These are phyloP conservation scores for Camellia granthamiana DNA, from an alignment of 148 eudicot species.

Conservation along the genomic window DNA sequence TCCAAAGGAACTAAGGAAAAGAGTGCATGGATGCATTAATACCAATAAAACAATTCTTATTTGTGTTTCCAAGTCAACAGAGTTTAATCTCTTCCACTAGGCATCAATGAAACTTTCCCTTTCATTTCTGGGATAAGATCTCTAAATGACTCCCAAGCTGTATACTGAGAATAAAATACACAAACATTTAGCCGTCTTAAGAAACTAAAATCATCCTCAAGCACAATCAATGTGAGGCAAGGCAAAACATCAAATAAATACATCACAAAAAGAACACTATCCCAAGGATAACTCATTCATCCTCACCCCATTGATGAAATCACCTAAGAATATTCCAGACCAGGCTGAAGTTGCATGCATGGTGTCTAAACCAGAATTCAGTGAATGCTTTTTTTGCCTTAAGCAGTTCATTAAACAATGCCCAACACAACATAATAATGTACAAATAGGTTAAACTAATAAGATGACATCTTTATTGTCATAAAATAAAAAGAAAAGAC, in stretches of 20 bases:
- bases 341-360: not conserved
- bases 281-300: not conserved
- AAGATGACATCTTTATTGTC: too few species aligned
- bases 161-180: constrained; percentile 13
- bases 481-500: not conserved
- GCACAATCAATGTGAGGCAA: not conserved
- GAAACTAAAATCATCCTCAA: not conserved
- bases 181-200: constrained; percentile 7
- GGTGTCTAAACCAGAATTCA: not conserved
- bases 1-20: not conserved
- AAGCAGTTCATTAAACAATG: not conserved
- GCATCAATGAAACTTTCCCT: constrained; percentile 74
- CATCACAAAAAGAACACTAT: not conserved
- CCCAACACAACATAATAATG: not conserved
- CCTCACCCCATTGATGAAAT: not conserved
- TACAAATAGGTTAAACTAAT: too few species aligned
- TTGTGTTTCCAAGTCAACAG: constrained; percentile 76
- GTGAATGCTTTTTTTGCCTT: not conserved
- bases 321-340: not conserved
- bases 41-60: constrained; percentile 33
- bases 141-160: constrained; percentile 97
- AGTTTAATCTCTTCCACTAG: constrained; percentile 84
- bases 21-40: not conserved
- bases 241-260: not conserved
- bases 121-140: constrained; percentile 95